These are phyloP conservation scores for Coemansia sp. DNA, from an alignment of 192 early-diverging fungal species.

Conservation along the genomic window DNA sequence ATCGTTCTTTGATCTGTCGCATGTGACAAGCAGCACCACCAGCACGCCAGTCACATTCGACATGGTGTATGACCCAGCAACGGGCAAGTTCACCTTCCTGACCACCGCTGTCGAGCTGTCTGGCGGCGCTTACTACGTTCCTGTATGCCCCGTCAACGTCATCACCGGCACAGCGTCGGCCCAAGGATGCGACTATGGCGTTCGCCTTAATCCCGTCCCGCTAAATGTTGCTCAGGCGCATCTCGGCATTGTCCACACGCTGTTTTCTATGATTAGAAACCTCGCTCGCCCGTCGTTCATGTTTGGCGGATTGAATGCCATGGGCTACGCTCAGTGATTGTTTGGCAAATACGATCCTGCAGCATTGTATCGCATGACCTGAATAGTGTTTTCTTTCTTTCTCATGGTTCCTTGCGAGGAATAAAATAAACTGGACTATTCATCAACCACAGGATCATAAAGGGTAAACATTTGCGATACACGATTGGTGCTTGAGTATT, in stretches of 20 bases:
- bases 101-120: conserved; percentile 12
- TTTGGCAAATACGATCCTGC: background rate
- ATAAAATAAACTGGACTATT: background rate
- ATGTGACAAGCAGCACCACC: background rate
- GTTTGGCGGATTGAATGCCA: background rate
- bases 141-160: conserved; percentile 15
- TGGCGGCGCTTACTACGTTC: conserved; percentile 20
- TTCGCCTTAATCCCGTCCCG: conserved; percentile 24
- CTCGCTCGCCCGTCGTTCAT: background rate
- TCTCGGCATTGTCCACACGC: background rate
- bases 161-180: conserved; percentile 6
- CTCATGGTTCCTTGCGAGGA: background rate
- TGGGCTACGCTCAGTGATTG: background rate
- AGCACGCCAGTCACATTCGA: conserved; percentile 6
- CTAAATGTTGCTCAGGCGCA: conserved; percentile 9
- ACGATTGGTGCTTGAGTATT: conserved; percentile 42
- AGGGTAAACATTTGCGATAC: conserved; percentile 54
- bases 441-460: background rate
- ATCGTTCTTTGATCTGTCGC: conserved; percentile 29
- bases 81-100: conserved; percentile 16
- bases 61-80: conserved; percentile 18
- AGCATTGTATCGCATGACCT: background rate
- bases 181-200: conserved; percentile 16
- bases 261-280: background rate
- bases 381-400: background rate